phyloP scores from a whole-genome alignment of 495 filamentous ascomycete genomes.

The Penicillium chermesinum region DNA sequence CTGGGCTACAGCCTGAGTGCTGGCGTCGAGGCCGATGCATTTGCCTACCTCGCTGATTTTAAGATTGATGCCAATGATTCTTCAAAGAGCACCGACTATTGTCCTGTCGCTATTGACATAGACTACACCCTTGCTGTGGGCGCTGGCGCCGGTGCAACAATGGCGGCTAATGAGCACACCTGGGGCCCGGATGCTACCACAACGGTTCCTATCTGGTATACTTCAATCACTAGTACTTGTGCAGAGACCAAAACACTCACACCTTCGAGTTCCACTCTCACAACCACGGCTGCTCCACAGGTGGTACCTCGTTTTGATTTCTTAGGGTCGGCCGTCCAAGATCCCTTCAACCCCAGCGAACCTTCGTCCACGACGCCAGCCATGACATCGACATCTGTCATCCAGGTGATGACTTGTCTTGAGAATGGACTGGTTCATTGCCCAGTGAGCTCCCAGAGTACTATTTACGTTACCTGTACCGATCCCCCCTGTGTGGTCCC shows the following conservation, averaged over 20 bases:
- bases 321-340: no score
- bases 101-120: not conserved
- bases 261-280: no score
- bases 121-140: not conserved
- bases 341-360: not conserved
- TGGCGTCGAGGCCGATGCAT: not conserved
- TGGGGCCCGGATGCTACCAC: not conserved
- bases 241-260: not conserved
- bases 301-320: not conserved
- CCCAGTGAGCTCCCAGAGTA: not conserved
- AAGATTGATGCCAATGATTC: not conserved
- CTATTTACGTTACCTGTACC: not conserved
- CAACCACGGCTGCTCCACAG: not conserved
- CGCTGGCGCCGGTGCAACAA: not conserved
- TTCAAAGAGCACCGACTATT: not conserved
- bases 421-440: not conserved
- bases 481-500: not conserved
- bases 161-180: not conserved
- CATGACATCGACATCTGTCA: not conserved
- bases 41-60: not conserved
- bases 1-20: not conserved
- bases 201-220: not conserved
- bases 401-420: not conserved
- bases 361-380: not conserved
- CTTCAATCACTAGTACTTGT: not conserved